These are phyloP conservation scores for Ambrosia artemisiifolia DNA, from an alignment of 129 eudicot species.

Conservation along the genomic window DNA sequence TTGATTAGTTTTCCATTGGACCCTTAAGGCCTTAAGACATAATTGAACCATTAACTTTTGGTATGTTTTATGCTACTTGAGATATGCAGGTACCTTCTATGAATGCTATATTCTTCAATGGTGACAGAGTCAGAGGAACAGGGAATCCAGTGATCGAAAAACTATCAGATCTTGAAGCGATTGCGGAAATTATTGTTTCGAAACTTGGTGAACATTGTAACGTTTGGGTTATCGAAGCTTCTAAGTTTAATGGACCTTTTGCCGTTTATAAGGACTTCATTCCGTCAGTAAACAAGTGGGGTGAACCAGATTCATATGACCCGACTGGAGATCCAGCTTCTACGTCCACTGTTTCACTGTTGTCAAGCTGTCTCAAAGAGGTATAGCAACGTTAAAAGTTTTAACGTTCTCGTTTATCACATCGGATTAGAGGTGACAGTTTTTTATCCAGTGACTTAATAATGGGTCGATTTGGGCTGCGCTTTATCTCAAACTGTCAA, in stretches of 20 bases:
- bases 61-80: constrained; percentile 5
- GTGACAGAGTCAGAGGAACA: constrained; percentile 85
- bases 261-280: constrained; percentile 83
- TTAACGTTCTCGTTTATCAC: neutral
- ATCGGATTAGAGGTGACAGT: neutral
- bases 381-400: constrained; percentile 22
- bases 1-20: neutral
- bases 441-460: neutral
- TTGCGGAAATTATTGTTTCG: constrained; percentile 65
- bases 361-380: constrained; percentile 69
- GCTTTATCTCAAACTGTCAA: neutral
- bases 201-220: constrained; percentile 70
- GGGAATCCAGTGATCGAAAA: constrained; percentile 90
- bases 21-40: neutral
- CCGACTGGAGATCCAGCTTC: constrained; percentile 77
- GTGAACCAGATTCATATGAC: constrained; percentile 73
- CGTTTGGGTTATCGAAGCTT: constrained; percentile 88
- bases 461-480: neutral
- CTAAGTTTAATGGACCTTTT: constrained; percentile 84
- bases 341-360: constrained; percentile 50
- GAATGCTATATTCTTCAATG: constrained; percentile 81
- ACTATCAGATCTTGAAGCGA: constrained; percentile 61
- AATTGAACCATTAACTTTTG: neutral
- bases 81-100: constrained; percentile 62
- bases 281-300: constrained; percentile 63